These are phyloP conservation scores for Rhizopogon rudus DNA, from an alignment of 768 basidiomycete species.

Conservation along the genomic window DNA sequence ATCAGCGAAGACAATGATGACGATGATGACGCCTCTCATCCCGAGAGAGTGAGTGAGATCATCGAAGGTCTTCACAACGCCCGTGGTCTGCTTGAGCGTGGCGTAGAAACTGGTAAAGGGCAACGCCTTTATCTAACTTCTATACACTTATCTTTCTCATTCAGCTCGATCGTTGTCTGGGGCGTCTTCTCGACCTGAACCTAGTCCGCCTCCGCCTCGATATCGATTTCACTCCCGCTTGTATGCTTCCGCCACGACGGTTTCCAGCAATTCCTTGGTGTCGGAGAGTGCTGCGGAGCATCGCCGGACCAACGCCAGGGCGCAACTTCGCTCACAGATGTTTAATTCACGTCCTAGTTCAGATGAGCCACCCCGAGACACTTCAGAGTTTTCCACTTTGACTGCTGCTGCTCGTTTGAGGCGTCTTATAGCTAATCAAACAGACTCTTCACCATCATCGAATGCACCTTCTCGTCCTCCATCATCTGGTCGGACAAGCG, in stretches of 20 bases:
- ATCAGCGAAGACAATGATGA: not conserved
- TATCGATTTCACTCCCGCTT: conserved; percentile 10
- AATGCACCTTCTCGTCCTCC: not conserved
- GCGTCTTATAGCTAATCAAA: not conserved
- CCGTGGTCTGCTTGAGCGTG: not conserved
- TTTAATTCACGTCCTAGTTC: conserved; percentile 13
- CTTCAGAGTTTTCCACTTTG: not conserved
- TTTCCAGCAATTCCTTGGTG: conserved; percentile 35
- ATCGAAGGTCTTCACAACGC: not conserved
- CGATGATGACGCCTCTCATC: not conserved
- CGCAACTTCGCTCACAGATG: conserved; percentile 24
- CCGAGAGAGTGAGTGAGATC: not conserved
- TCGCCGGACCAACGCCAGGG: conserved; percentile 32
- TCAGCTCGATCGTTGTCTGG: conserved; percentile 1
- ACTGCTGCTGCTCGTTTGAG: not conserved
- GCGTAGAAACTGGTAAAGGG: not conserved
- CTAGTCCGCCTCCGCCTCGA: not conserved
- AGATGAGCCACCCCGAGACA: conserved; percentile 14
- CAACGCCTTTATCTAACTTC: no score
- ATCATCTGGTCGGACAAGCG: not conserved
- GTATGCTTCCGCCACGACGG: conserved; percentile 18
- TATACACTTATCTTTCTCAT: not conserved
- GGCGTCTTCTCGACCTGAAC: not conserved
- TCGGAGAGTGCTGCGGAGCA: conserved; percentile 41
- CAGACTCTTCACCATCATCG: not conserved